A percentile compares a stretch with the other conserved stretches of the same genome.
Conservation (phyloP, 768 basidiomycete species). For the Boletus rex-veris region DNA sequence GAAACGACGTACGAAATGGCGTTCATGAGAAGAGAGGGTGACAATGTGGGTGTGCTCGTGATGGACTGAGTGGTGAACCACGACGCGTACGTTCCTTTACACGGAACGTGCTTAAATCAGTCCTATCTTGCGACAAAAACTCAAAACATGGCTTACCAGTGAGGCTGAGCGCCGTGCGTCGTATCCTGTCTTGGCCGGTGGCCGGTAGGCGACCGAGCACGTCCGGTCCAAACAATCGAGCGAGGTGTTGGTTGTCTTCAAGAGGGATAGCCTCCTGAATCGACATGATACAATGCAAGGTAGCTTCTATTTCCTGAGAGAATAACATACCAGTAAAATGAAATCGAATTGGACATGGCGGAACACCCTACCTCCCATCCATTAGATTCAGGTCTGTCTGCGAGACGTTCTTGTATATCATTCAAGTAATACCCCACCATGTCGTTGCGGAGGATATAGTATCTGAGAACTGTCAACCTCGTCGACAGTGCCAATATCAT, state of each 20-base stretch:
- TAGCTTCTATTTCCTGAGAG: constrained; percentile 77
- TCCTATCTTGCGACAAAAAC: background rate
- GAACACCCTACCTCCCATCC: constrained; percentile 71
- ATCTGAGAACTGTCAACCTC: constrained; percentile 42
- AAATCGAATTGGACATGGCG: background rate
- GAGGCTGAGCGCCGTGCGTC: constrained; percentile 69
- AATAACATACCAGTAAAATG: constrained; percentile 1
- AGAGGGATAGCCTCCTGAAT: constrained; percentile 82
- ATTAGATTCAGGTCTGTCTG: constrained; percentile 37
- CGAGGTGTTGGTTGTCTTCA: constrained; percentile 51
- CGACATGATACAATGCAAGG: constrained; percentile 80
- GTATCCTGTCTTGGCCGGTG: constrained; percentile 58
- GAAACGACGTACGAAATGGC: constrained; percentile 67
- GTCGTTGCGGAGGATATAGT: constrained; percentile 81
- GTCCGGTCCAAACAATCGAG: constrained; percentile 66
- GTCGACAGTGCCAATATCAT: background rate
- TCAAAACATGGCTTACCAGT: constrained; percentile 55
- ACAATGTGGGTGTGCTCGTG: constrained; percentile 24
- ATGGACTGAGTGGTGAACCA: constrained; percentile 65
- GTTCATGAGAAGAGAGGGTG: constrained; percentile 53
- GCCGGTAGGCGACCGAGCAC: constrained; percentile 69
- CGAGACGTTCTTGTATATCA: constrained; percentile 56
- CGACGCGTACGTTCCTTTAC: constrained; percentile 65
- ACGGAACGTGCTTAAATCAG: background rate
- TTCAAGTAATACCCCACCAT: constrained; percentile 72